Evolutionary conservation across 768 basidiomycete species (phyloP), one percentile per base, ranked within the genome.

Genomic region (Sistotremastrum suecicum): DNA sequence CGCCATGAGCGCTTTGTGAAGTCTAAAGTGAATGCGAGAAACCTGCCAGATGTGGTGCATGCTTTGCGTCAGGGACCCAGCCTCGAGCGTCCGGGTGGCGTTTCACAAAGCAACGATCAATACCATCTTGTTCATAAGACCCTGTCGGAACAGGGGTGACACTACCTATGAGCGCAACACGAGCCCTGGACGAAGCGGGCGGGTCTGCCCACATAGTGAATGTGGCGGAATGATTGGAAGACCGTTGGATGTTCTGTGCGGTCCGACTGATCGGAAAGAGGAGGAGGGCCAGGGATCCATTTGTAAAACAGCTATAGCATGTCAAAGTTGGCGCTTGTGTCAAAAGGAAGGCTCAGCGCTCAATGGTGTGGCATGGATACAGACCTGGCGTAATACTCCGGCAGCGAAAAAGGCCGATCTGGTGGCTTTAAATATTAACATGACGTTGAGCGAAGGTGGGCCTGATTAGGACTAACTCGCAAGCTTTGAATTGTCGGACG

Each of bases 251-350:
- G 55, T 76, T 75, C 55, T 65, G 63, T 52, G 66, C 68, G 52
- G 74, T 71, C 40, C 68, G 66, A n/a, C 73, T 72, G 45, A 75
- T 75, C 10, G 72, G 70, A 42, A 76, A 62, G 53, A 75, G 67
- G 34, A 76, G 56, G 12, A 76, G 59, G 3, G 69, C 62, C 45
- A 76, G 60, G n/a, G 72, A 74, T 11, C 74, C 74, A 54, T 75
- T 75, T 32, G 51, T 41, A 50, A 69, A 62, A 54, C 72, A 75
- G 54, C 72, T 74, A 52, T 12, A 50, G n/a, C 9, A 5, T 34
- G n/a, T 4, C 2, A 39, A 39, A 20, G 20, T 20, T 31, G 33
- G 38, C 49, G 40, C 34, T 45, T 9, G 40, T 1, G 40, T 29
- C 45, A 20, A 20, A 20, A 20, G 20, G 20, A 40, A 45, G 3